Conservation (phyloP, 1,139 yeast genomes). For the Taiozyma sp. region DNA sequence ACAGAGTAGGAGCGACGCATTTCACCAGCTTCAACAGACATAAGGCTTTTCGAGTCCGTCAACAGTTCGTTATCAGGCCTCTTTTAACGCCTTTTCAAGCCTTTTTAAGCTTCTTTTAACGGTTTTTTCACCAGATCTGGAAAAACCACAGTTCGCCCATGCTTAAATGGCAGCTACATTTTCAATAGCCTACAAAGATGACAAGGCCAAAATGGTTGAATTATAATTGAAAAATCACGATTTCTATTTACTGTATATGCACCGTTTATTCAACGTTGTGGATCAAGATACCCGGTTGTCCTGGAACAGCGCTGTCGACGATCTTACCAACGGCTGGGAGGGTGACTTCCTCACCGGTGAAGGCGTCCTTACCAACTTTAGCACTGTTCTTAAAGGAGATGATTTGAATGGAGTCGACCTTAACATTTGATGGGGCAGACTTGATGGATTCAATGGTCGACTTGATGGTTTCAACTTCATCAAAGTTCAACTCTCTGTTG, state of each 20-base stretch:
- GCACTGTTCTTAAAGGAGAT: slow-evolving; percentile 58
- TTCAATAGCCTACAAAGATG: background rate
- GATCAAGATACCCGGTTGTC: slow-evolving; percentile 83
- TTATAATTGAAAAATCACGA: background rate
- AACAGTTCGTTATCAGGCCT: background rate
- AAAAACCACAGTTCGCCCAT: background rate
- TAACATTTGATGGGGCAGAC: slow-evolving; percentile 62
- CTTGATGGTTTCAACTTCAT: slow-evolving; percentile 68
- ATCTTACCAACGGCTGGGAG: slow-evolving; percentile 61
- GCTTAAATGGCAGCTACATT: background rate
- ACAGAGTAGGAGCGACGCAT: background rate
- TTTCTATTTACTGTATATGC: background rate
- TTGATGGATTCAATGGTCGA: slow-evolving; percentile 50
- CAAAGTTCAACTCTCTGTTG: slow-evolving; percentile 79
- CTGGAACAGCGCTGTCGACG: slow-evolving; percentile 85
- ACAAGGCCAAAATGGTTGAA: background rate
- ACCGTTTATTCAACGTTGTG: slow-evolving; percentile 40
- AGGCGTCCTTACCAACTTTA: slow-evolving; percentile 54
- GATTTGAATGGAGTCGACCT: slow-evolving; percentile 53
- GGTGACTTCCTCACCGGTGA: slow-evolving; percentile 68
- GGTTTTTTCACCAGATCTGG: background rate
- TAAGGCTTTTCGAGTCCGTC: background rate
- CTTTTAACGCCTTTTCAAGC: background rate
- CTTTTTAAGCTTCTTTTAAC: too few relatives aligned
- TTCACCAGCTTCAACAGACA: background rate